phyloP scores from a whole-genome alignment of 1,284 basidiomycete species.

The Mycena citricolor region DNA sequence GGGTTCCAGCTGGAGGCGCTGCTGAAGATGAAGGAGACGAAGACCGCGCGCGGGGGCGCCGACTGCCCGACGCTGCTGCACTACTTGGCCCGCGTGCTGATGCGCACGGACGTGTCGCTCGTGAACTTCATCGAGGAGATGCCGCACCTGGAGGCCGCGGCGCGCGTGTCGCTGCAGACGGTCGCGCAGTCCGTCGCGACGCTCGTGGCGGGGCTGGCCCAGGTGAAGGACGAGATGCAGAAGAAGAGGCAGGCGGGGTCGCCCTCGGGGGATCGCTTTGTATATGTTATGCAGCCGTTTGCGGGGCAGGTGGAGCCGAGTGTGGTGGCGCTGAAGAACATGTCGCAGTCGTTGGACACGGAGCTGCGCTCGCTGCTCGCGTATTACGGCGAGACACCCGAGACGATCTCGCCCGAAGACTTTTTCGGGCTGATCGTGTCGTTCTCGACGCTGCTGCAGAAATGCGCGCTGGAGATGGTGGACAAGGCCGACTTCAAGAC shows the following conservation, averaged over 20 bases:
- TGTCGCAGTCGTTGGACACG: slow-evolving; percentile 53
- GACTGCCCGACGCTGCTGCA: slow-evolving; percentile 86
- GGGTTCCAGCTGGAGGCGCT: slow-evolving; percentile 85
- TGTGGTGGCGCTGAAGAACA: slow-evolving; percentile 64
- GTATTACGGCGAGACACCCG: slow-evolving; percentile 76
- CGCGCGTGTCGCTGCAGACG: slow-evolving; percentile 73
- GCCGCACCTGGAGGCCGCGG: slow-evolving; percentile 80
- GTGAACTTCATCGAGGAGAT: slow-evolving; percentile 81
- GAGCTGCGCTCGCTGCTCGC: slow-evolving; percentile 59
- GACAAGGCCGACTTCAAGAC: too few species aligned
- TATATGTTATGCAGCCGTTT: slow-evolving; percentile 76
- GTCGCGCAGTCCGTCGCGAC: slow-evolving; percentile 59
- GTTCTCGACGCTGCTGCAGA: slow-evolving; percentile 78
- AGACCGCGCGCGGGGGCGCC: slow-evolving; percentile 63
- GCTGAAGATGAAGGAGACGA: slow-evolving; percentile 86
- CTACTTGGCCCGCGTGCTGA: slow-evolving; percentile 77
- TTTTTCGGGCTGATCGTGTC: slow-evolving; percentile 74
- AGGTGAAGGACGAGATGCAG: slow-evolving; percentile 58
- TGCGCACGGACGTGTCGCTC: slow-evolving; percentile 65
- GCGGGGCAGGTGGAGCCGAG: slow-evolving; percentile 45
- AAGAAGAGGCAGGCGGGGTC: slow-evolving; percentile 38
- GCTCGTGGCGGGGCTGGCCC: slow-evolving; percentile 56
- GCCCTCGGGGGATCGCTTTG: slow-evolving; percentile 57
- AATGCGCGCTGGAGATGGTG: slow-evolving; percentile 75
- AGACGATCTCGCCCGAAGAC: slow-evolving; percentile 72